Evolutionary conservation across 2,329 filamentous ascomycete genomes (phyloP).

Genomic region (Monilinia aucupariae): DNA sequence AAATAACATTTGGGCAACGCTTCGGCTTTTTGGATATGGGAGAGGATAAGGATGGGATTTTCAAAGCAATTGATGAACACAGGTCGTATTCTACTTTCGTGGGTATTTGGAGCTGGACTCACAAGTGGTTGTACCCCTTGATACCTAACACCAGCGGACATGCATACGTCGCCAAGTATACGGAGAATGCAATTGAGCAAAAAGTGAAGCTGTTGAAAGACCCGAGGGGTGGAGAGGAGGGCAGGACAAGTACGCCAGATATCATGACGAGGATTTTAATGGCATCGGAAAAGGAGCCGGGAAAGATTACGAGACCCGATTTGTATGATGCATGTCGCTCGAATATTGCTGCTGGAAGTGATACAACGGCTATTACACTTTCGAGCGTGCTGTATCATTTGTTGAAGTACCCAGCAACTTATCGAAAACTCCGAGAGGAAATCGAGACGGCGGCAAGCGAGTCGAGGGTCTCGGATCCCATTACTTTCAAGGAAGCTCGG

Average conservation of each 20-base stretch:
- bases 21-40: constrained; percentile 45
- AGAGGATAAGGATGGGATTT: constrained; percentile 42
- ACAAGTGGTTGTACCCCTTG: constrained; percentile 35
- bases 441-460: constrained; percentile 29
- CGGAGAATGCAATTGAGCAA: constrained; percentile 22
- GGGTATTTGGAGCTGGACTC: constrained; percentile 41
- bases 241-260: constrained; percentile 29
- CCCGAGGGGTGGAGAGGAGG: constrained; percentile 2
- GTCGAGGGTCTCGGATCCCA: constrained; percentile 27
- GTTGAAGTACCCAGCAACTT: constrained; percentile 34
- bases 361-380: constrained; percentile 47
- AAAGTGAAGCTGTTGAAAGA: constrained; percentile 21
- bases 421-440: constrained; percentile 33
- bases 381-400: constrained; percentile 43
- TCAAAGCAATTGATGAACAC: constrained; percentile 37
- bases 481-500: constrained; percentile 39
- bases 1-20: constrained; percentile 41
- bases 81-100: constrained; percentile 38
- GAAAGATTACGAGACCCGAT: constrained; percentile 36
- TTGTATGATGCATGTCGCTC: constrained; percentile 26
- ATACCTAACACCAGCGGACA: constrained; percentile 24
- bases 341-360: constrained; percentile 36
- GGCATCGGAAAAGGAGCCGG: constrained; percentile 35
- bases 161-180: constrained; percentile 23
- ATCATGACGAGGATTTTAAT: constrained; percentile 42